Percentiles rank a stretch among this genome's conserved stretches.
Conservation (phyloP, 305 asterid genomes). For the Fraxinus velutina region DNA sequence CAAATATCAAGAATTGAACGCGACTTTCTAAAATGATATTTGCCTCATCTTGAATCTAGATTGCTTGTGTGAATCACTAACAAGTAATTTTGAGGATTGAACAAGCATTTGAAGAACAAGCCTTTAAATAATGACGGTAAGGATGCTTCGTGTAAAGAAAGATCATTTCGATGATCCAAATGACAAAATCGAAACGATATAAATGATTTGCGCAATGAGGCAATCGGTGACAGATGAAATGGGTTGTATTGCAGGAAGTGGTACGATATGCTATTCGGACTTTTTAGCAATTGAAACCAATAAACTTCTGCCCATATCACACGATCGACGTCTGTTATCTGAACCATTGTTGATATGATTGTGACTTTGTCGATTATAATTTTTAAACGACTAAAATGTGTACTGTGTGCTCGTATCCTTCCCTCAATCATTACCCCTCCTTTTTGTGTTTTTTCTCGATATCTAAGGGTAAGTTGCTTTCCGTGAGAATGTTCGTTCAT, state of each 20-base stretch:
- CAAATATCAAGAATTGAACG: not conserved
- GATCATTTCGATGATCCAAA: too few relatives aligned
- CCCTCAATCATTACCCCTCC: not conserved
- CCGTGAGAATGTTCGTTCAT: not conserved
- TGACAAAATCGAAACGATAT: too few relatives aligned
- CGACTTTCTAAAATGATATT: not conserved
- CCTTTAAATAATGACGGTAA: not conserved
- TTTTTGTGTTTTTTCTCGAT: not conserved
- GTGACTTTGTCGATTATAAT: not conserved
- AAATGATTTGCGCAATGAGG: too few relatives aligned
- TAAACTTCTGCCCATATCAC: not conserved
- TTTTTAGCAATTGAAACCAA: not conserved
- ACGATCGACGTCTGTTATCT: not conserved
- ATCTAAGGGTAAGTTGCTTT: not conserved
- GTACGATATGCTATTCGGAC: not conserved
- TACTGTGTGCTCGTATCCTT: not conserved
- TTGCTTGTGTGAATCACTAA: not conserved
- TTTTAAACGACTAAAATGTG: not conserved
- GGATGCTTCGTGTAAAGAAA: not conserved
- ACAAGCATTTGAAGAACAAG: not conserved
- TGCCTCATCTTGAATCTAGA: not conserved
- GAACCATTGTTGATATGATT: not conserved
- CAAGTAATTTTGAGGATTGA: not conserved
- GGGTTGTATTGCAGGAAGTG: not conserved
- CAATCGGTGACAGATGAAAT: not conserved